Conservation (phyloP, 179 eudicot genomes). For the Heliamphora pulchella region DNA sequence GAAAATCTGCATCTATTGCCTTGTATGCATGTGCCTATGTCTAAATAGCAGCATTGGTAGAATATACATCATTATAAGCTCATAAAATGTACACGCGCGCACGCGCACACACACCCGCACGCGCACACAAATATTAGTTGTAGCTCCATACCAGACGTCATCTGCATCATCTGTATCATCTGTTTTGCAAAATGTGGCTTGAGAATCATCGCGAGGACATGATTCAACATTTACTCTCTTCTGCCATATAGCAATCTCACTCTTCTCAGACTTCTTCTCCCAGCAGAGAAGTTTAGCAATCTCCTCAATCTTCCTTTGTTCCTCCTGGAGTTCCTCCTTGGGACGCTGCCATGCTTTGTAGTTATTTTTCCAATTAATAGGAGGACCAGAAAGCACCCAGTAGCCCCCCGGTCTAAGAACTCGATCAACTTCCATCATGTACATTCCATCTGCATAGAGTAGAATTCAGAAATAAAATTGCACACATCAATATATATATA, state of each 20-base stretch:
- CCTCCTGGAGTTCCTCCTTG: slow-evolving; percentile 62
- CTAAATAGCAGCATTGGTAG: neutral
- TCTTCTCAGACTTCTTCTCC: slow-evolving; percentile 73
- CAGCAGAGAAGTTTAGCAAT: slow-evolving; percentile 69
- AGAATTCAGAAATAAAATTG: slow-evolving; percentile 2
- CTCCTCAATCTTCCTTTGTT: slow-evolving; percentile 70
- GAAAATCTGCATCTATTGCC: neutral
- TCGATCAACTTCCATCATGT: slow-evolving; percentile 87
- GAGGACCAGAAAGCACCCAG: slow-evolving; percentile 87
- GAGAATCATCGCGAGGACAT: slow-evolving; percentile 47
- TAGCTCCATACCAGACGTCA: too few species aligned
- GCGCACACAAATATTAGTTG: too few species aligned
- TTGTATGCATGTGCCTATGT: neutral
- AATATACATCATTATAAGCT: neutral
- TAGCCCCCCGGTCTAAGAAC: slow-evolving; percentile 80
- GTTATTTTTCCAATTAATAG: slow-evolving; percentile 64
- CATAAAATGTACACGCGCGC: too few species aligned
- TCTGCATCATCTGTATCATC: slow-evolving; percentile 48
- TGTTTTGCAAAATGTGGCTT: slow-evolving; percentile 31
- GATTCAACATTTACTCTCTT: slow-evolving; percentile 41
- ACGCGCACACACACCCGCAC: too few species aligned
- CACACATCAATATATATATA: too few species aligned
- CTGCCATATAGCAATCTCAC: slow-evolving; percentile 72
- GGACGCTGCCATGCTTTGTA: slow-evolving; percentile 66
- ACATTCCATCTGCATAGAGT: slow-evolving; percentile 48